These are phyloP conservation scores for Perkinsus chesapeaki DNA, from an alignment of 169 alveolate species.

Conservation along the genomic window DNA sequence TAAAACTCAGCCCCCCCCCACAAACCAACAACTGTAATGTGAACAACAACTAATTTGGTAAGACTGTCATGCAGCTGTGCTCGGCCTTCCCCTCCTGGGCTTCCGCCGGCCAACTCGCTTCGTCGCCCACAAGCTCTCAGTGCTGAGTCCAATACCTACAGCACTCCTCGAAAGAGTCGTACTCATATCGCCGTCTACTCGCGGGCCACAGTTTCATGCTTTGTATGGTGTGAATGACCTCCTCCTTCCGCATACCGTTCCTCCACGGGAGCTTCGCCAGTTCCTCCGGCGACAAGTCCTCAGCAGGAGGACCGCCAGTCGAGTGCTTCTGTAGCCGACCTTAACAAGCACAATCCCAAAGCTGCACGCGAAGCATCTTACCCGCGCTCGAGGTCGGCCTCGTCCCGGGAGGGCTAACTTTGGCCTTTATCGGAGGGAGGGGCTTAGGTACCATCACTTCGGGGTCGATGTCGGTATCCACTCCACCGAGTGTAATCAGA, in stretches of 20 bases:
- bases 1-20: no score
- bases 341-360: neutral
- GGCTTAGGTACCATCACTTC: neutral
- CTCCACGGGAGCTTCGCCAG: neutral
- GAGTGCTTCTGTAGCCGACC: no score
- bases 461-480: neutral
- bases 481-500: neutral
- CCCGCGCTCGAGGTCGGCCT: neutral
- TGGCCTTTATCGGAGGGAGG: neutral
- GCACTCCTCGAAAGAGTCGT: neutral
- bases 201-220: neutral
- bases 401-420: neutral
- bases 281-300: neutral
- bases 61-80: neutral
- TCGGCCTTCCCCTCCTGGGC: neutral
- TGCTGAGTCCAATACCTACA: neutral
- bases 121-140: neutral
- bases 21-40: no score
- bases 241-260: neutral
- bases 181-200: neutral
- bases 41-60: neutral
- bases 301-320: no score
- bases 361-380: neutral
- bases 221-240: neutral
- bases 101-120: neutral